Evolutionary conservation across 2,329 filamentous ascomycete genomes (phyloP).

Genomic region (Pseudogymnoascus sp.): DNA sequence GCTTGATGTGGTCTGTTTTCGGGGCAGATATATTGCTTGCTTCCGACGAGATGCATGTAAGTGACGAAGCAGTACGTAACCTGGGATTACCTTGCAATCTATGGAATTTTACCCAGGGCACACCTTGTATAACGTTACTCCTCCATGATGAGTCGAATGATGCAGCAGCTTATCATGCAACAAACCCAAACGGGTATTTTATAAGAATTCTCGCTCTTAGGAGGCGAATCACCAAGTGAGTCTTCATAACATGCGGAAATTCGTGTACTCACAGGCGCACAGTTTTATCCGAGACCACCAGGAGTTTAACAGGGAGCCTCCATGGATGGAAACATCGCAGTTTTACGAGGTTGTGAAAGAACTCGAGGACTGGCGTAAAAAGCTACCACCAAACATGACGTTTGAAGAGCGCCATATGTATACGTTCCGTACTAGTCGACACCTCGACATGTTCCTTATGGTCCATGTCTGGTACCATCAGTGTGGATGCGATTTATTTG

Average conservation of each 20-base stretch:
- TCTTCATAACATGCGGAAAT: neutral
- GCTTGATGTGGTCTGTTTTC: slow-evolving; percentile 11
- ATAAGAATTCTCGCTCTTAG: slow-evolving; percentile 6
- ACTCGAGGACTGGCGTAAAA: slow-evolving; percentile 8
- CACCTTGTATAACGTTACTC: slow-evolving; percentile 1
- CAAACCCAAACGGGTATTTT: slow-evolving; percentile 9
- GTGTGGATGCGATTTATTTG: neutral
- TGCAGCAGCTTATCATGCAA: slow-evolving; percentile 1
- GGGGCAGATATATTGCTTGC: slow-evolving; percentile 8
- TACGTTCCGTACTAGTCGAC: slow-evolving; percentile 5
- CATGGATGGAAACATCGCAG: slow-evolving; percentile 2
- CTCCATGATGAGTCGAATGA: slow-evolving; percentile 3
- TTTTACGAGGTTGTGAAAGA: slow-evolving; percentile 7
- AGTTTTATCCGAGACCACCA: neutral
- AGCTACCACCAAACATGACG: neutral
- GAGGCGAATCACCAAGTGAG: slow-evolving; percentile 9
- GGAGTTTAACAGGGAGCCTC: neutral
- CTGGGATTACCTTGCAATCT: slow-evolving; percentile 9
- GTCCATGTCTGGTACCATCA: slow-evolving; percentile 11
- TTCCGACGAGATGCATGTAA: slow-evolving; percentile 10
- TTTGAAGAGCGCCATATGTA: slow-evolving; percentile 10
- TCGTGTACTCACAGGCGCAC: neutral
- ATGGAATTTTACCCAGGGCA: slow-evolving; percentile 11
- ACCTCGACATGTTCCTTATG: slow-evolving; percentile 13
- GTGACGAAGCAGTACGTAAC: neutral